phyloP scores from a whole-genome alignment of 345 rosid genomes.

The Acer campestre region DNA sequence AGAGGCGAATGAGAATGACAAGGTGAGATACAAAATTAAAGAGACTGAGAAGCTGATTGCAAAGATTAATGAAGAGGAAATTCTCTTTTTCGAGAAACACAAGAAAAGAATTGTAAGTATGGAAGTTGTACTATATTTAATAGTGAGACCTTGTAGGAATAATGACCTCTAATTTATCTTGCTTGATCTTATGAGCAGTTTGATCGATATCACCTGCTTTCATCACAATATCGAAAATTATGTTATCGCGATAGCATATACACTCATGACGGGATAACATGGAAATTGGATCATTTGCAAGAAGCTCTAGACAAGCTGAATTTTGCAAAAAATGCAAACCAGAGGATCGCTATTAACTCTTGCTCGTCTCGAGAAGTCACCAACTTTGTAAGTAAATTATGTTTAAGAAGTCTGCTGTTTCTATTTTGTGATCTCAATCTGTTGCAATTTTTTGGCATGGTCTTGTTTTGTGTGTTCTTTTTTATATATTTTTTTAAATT shows the following conservation, averaged over 20 bases:
- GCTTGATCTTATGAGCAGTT: no score
- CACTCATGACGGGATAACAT: no score
- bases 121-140: no score
- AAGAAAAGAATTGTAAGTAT: not conserved
- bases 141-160: no score
- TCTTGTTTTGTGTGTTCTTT: not conserved
- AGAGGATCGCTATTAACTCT: not conserved
- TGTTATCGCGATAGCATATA: no score
- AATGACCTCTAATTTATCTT: no score
- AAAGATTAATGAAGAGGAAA: not conserved
- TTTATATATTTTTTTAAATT: no score
- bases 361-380: not conserved
- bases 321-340: slow-evolving; percentile 16
- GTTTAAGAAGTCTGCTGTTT: not conserved
- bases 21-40: not conserved
- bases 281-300: not conserved
- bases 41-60: not conserved
- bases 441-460: no score
- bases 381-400: slow-evolving; percentile 1
- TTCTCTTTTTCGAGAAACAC: not conserved
- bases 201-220: no score
- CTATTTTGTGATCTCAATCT: not conserved
- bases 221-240: no score
- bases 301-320: slow-evolving; percentile 17
- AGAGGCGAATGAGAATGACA: not conserved